These are phyloP conservation scores for Curvularia sp. DNA, from an alignment of 2,329 filamentous ascomycete genomes.

Conservation along the genomic window DNA sequence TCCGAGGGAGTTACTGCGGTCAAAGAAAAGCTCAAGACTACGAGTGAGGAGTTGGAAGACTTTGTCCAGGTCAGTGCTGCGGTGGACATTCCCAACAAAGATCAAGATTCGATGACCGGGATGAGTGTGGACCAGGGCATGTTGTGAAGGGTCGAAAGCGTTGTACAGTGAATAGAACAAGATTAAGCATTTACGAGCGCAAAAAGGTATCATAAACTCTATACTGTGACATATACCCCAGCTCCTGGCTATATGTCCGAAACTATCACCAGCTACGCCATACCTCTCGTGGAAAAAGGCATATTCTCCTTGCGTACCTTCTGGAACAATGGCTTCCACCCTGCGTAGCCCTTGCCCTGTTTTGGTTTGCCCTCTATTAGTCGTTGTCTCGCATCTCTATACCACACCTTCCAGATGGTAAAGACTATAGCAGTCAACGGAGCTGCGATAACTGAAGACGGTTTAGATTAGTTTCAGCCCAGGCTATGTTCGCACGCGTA, in stretches of 20 bases:
- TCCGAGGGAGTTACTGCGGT: conserved; percentile 86
- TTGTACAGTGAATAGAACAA: not conserved
- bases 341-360: conserved; percentile 21
- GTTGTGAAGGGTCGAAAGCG: conserved; percentile 7
- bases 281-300: not conserved
- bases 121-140: conserved; percentile 22
- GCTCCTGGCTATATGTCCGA: not conserved
- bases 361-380: conserved; percentile 18
- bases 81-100: conserved; percentile 69
- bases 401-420: conserved; percentile 29
- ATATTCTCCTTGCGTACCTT: not conserved
- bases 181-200: not conserved
- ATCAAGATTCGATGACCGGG: conserved; percentile 24
- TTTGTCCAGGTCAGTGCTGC: conserved; percentile 89
- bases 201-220: not conserved
- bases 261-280: not conserved
- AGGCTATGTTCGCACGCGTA: not conserved
- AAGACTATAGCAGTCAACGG: conserved; percentile 34
- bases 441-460: conserved; percentile 24
- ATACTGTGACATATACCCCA: not conserved
- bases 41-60: conserved; percentile 94
- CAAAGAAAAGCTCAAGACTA: conserved; percentile 94
- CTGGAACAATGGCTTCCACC: conserved; percentile 24
- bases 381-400: conserved; percentile 25
- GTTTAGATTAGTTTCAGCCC: not conserved